These are phyloP conservation scores for Psilocybe subaeruginosa DNA, from an alignment of 768 basidiomycete species.

Conservation along the genomic window DNA sequence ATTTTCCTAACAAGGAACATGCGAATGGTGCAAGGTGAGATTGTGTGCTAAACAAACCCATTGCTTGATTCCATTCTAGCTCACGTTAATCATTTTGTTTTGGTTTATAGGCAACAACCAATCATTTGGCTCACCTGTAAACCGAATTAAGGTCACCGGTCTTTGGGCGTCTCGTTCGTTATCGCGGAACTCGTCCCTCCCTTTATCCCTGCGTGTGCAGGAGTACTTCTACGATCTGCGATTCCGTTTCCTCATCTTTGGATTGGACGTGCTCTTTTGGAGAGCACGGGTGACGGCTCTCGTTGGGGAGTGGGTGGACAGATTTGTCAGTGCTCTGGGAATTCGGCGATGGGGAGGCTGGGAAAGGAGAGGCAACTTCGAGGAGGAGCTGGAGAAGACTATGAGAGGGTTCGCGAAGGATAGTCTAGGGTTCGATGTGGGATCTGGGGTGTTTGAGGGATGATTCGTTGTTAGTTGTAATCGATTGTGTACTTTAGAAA, in stretches of 20 bases:
- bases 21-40: constrained; percentile 66
- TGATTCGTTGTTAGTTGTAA: constrained; percentile 2
- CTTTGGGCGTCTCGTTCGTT: constrained; percentile 79
- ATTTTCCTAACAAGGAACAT: constrained; percentile 78
- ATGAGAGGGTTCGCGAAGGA: constrained; percentile 78
- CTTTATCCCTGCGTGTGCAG: constrained; percentile 41
- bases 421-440: constrained; percentile 79
- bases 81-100: constrained; percentile 34
- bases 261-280: constrained; percentile 77
- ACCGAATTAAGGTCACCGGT: constrained; percentile 89
- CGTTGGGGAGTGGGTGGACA: constrained; percentile 42
- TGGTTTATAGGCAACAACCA: constrained; percentile 70
- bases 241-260: constrained; percentile 67
- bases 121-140: constrained; percentile 82
- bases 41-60: constrained; percentile 27
- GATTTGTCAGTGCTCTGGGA: constrained; percentile 37
- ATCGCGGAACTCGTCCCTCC: constrained; percentile 43
- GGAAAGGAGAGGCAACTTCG: constrained; percentile 47
- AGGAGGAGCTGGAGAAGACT: constrained; percentile 79
- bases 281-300: constrained; percentile 55
- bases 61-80: constrained; percentile 31
- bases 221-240: constrained; percentile 63
- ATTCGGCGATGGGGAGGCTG: constrained; percentile 40
- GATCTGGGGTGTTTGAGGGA: constrained; percentile 29
- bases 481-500: background rate